These are phyloP conservation scores for Cucurbita argyrosperma DNA, from an alignment of 306 rosid species.

Conservation along the genomic window DNA sequence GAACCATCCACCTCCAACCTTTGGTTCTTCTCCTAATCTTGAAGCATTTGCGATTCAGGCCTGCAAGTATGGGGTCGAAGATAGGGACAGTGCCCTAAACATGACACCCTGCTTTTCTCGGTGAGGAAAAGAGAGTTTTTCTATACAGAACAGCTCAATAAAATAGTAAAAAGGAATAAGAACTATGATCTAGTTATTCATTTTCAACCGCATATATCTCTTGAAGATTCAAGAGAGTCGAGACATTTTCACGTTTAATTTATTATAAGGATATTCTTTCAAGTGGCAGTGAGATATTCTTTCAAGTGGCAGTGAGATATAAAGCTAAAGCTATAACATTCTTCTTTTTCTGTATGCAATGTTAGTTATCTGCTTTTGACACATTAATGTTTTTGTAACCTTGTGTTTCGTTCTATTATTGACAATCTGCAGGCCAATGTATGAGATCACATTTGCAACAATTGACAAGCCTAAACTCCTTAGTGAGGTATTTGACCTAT, in stretches of 20 bases:
- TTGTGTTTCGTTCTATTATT: constrained; percentile 5
- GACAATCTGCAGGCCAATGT: constrained; percentile 65
- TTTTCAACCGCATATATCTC: not conserved
- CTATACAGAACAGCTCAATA: not conserved
- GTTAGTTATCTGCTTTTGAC: not conserved
- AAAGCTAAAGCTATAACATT: no score
- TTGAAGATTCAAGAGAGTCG: not conserved
- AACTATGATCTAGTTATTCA: not conserved
- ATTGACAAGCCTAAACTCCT: constrained; percentile 90
- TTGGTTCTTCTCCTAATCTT: constrained; percentile 83
- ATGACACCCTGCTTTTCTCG: constrained; percentile 26
- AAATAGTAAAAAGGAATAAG: not conserved
- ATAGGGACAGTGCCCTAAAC: constrained; percentile 49
- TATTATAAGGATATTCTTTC: not conserved
- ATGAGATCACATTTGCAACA: constrained; percentile 94
- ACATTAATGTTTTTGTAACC: not conserved
- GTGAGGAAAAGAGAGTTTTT: constrained; percentile 24
- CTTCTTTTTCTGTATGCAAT: not conserved
- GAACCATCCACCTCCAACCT: constrained; percentile 87
- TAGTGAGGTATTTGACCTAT: constrained; percentile 65
- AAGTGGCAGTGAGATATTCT: not conserved
- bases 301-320: not conserved
- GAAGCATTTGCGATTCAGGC: constrained; percentile 55
- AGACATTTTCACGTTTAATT: not conserved
- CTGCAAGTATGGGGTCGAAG: constrained; percentile 35